Base-by-base conservation (phyloP, 2,329 filamentous ascomycete species). In the Chrysosporium queenslandicum region DNA sequence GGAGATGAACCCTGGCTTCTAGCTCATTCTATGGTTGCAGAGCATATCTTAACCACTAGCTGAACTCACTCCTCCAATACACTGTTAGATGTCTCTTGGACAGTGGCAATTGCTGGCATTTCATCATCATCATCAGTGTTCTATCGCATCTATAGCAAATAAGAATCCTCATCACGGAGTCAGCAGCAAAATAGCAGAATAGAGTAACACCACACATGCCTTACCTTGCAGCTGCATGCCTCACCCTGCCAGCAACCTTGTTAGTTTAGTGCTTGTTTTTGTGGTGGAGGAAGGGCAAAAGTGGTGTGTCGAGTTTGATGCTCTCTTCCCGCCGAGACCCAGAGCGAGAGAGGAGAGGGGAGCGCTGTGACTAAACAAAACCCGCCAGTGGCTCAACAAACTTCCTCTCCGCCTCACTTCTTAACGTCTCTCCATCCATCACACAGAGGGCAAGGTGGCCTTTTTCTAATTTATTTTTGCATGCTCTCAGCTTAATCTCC, bases 201-300 rank as follows among this genome's bases (percentile, higher is more conserved):
- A 2, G 4, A 5, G n/a, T 34, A 34, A n/a, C 11, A 29, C 4
- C 9, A 29, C 27, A 29, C 27, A 29, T 9, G 4, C n/a, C 34
- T 37, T 14, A 18, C 34, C 34, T 37, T 37, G 34, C 34, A 37
- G 34, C 34, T 37, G 34, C 34, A 18, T 37, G 11, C 11, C 11
- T 14, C 36, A 18, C 36, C 37, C 37, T 34, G 43, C 18, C 29
- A 34, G 16, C 29, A 46, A 46, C 43, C 43, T 36, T 46, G 43
- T 46, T 46, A 21, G 46, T 30, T n/a, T 12, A 43, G 47, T 50
- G 36, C 37, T 41, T 43, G 47, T 43, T 50, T 50, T 50, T 47
- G 18, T 16, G n/a, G 30, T 9, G 20, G 7, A 39, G 36, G 9
- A 41, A 18, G 20, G 16, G 23, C n/a, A 48, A 25, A 25, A 18